These are phyloP conservation scores for Aureobasidium leucospermi DNA, from an alignment of 2,329 filamentous ascomycete genomes.

Conservation along the genomic window DNA sequence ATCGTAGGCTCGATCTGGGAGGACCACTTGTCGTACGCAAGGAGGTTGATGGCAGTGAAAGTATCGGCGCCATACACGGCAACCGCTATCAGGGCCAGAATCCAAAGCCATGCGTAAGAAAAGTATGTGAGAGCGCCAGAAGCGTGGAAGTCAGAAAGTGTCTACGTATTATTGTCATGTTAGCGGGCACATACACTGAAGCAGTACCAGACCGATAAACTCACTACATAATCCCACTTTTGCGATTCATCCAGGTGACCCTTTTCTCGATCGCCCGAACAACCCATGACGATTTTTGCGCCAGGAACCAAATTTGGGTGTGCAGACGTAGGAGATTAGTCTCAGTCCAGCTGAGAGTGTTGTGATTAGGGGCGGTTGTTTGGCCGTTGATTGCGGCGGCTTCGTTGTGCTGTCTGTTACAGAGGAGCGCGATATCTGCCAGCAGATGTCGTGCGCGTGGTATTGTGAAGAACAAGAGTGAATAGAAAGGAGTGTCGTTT, in stretches of 20 bases:
- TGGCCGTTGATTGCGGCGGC: background rate
- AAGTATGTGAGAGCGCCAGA: conserved; percentile 68
- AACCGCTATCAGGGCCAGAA: conserved; percentile 69
- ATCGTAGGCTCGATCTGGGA: conserved; percentile 74
- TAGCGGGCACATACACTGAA: conserved; percentile 17
- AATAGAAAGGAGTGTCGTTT: background rate
- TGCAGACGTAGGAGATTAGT: background rate
- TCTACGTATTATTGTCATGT: conserved; percentile 25
- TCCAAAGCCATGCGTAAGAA: conserved; percentile 79
- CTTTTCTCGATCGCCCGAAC: conserved; percentile 29
- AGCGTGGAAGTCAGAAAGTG: conserved; percentile 70
- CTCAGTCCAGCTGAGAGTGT: conserved; percentile 15
- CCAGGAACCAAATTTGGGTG: background rate
- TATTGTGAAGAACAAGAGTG: background rate
- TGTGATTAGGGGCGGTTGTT: background rate
- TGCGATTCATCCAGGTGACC: conserved; percentile 37
- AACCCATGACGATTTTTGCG: conserved; percentile 25
- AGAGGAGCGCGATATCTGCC: conserved; percentile 9
- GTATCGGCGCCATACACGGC: conserved; percentile 85
- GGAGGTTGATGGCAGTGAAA: conserved; percentile 85
- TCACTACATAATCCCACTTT: conserved; percentile 86
- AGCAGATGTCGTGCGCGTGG: conserved; percentile 9
- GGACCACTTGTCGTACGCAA: conserved; percentile 85
- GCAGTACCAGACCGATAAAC: conserved; percentile 25
- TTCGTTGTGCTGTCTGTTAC: background rate